A percentile compares a stretch with the other conserved stretches of the same genome.
Evolutionary conservation across 768 basidiomycete species (phyloP).

Genomic region (Hortiboletus flavorubellus): DNA sequence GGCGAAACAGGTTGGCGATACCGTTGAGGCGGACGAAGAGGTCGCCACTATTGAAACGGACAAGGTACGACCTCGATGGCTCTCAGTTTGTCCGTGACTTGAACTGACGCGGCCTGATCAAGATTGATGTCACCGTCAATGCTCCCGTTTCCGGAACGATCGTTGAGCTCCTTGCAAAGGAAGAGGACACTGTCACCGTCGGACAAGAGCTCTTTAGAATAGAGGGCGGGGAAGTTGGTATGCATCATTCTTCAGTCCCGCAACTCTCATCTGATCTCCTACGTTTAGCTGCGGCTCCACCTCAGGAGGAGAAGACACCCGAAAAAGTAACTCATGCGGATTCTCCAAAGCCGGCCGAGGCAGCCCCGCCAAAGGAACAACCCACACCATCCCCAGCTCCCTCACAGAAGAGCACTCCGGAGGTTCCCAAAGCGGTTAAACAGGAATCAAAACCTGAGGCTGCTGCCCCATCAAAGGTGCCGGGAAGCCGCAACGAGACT

Average conservation of each 20-base stretch:
- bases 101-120: constrained; percentile 6
- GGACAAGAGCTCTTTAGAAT: constrained; percentile 93
- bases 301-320: constrained; percentile 23
- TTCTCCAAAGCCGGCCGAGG: constrained; percentile 37
- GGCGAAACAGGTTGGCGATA: constrained; percentile 91
- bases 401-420: constrained; percentile 29
- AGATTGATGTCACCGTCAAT: constrained; percentile 98
- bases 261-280: background rate
- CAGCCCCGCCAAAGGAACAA: constrained; percentile 45
- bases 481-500: constrained; percentile 77
- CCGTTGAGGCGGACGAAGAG: constrained; percentile 90
- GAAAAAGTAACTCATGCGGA: constrained; percentile 24
- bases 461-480: constrained; percentile 33
- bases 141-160: constrained; percentile 87
- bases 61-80: constrained; percentile 56
- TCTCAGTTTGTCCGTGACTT: background rate
- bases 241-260: constrained; percentile 12
- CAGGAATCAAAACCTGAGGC: constrained; percentile 30
- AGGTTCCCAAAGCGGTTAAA: constrained; percentile 36
- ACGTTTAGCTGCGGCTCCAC: constrained; percentile 29
- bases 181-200: constrained; percentile 92
- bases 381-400: constrained; percentile 46
- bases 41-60: constrained; percentile 98
- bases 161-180: constrained; percentile 77
- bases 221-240: constrained; percentile 73